phyloP scores from a whole-genome alignment of 257 asterid genomes.

The Solanum lycopersicoides region DNA sequence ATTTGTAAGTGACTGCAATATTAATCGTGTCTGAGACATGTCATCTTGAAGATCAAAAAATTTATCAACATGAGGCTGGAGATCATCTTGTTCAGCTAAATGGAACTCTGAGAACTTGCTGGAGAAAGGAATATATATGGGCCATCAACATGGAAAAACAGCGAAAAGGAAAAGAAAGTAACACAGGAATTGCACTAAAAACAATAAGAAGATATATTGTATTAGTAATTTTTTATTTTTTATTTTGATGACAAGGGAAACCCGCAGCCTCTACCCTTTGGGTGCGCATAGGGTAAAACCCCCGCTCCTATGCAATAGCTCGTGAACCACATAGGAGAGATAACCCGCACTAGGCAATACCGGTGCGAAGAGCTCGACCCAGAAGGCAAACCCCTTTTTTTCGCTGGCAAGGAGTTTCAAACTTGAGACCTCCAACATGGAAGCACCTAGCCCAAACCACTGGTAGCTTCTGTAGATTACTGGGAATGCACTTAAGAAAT shows the following conservation, averaged over 20 bases:
- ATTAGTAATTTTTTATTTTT: background rate
- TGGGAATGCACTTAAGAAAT: background rate
- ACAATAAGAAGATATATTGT: background rate
- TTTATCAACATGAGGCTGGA: slow-evolving; percentile 45
- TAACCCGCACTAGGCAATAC: background rate
- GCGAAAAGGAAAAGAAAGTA: background rate
- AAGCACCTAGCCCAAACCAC: background rate
- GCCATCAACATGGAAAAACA: background rate
- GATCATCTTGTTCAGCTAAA: slow-evolving; percentile 36
- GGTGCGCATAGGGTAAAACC: background rate
- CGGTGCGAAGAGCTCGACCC: background rate
- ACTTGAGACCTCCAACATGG: background rate
- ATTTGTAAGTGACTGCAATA: slow-evolving; percentile 43
- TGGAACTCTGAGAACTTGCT: slow-evolving; percentile 57
- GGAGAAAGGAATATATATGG: slow-evolving; percentile 2
- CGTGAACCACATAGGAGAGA: background rate
- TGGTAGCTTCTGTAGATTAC: background rate
- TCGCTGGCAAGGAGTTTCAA: background rate
- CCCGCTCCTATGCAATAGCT: background rate
- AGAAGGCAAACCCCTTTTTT: background rate
- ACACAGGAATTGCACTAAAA: background rate
- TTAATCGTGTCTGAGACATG: slow-evolving; percentile 30
- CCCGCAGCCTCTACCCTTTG: background rate
- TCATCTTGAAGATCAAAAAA: slow-evolving; percentile 44
- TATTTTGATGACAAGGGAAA: background rate